Evolutionary conservation across 805 yeast species (phyloP).

Genomic region (Monosporozyma yasuniensis): DNA sequence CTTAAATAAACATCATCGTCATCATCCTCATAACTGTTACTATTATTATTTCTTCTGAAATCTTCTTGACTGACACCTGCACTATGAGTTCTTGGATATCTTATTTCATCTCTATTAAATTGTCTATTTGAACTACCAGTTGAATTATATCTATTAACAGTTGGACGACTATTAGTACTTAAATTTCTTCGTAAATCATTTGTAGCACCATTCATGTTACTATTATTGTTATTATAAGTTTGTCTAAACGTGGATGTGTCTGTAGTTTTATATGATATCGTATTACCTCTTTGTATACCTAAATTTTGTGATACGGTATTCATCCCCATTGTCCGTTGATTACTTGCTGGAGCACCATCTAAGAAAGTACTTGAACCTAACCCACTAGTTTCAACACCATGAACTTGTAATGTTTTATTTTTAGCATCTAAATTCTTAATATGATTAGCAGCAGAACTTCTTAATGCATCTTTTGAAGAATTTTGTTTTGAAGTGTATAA

Average conservation of each 20-base stretch:
- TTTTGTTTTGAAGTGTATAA: conserved; percentile 5
- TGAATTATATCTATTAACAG: background rate
- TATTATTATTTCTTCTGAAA: background rate
- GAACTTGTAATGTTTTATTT: conserved; percentile 59
- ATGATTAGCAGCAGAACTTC: conserved; percentile 36
- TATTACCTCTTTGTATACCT: conserved; percentile 71
- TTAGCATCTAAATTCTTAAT: conserved; percentile 65
- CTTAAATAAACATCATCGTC: conserved; percentile 26
- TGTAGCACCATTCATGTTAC: conserved; percentile 3
- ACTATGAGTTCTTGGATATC: conserved; percentile 15
- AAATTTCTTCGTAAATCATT: conserved; percentile 11
- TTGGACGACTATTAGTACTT: conserved; percentile 10
- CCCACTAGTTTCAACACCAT: conserved; percentile 81
- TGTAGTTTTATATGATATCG: conserved; percentile 52
- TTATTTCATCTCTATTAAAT: conserved; percentile 9
- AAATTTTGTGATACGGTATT: conserved; percentile 29
- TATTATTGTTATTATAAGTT: conserved; percentile 14
- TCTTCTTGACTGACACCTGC: conserved; percentile 4
- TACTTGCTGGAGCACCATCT: conserved; percentile 88
- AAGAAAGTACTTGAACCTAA: conserved; percentile 86
- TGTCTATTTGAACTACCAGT: background rate
- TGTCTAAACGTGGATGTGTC: conserved; percentile 23
- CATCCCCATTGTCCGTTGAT: conserved; percentile 14
- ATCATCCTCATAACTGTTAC: conserved; percentile 14
- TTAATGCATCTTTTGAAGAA: conserved; percentile 36